A percentile compares a stretch with the other conserved stretches of the same genome.
These are phyloP conservation scores for Beauveria sp. DNA, from an alignment of 2,329 filamentous ascomycete species.

Conservation along the genomic window DNA sequence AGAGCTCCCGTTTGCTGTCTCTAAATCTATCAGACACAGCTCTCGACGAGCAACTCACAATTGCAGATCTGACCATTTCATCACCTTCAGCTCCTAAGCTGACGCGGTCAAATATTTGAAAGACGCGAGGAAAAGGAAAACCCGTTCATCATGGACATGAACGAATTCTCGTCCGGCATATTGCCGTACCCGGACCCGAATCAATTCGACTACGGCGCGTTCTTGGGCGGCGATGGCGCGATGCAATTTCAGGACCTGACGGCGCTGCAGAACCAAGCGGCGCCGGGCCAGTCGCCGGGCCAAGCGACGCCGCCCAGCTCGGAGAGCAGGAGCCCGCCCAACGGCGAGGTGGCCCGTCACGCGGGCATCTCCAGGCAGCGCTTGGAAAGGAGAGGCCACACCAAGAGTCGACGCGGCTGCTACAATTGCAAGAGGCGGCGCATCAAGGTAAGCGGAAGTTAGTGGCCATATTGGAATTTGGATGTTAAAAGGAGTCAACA, in stretches of 20 bases:
- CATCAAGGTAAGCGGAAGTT: constrained; percentile 44
- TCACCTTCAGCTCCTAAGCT: neutral
- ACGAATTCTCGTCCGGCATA: constrained; percentile 20
- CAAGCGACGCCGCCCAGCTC: constrained; percentile 24
- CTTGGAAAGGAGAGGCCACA: constrained; percentile 53
- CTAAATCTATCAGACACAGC: too few relatives aligned
- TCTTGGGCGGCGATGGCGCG: constrained; percentile 24
- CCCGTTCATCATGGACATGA: constrained; percentile 22
- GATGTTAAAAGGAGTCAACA: constrained; percentile 22
- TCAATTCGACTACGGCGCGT: constrained; percentile 32
- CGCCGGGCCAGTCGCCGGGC: constrained; percentile 23
- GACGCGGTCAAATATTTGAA: neutral
- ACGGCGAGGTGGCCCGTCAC: constrained; percentile 14
- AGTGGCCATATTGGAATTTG: neutral
- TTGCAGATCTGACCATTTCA: neutral
- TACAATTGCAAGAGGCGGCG: constrained; percentile 60
- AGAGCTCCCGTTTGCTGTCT: neutral
- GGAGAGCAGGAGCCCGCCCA: constrained; percentile 19
- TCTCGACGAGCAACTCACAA: neutral
- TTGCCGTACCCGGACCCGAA: constrained; percentile 23
- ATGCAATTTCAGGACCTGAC: constrained; percentile 8
- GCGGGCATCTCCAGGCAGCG: constrained; percentile 27
- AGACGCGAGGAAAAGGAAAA: neutral
- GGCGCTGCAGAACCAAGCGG: constrained; percentile 7
- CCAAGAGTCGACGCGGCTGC: constrained; percentile 58